These are phyloP conservation scores for Tolypocladium ovalisporum DNA, from an alignment of 2,329 filamentous ascomycete genomes.

Conservation along the genomic window DNA sequence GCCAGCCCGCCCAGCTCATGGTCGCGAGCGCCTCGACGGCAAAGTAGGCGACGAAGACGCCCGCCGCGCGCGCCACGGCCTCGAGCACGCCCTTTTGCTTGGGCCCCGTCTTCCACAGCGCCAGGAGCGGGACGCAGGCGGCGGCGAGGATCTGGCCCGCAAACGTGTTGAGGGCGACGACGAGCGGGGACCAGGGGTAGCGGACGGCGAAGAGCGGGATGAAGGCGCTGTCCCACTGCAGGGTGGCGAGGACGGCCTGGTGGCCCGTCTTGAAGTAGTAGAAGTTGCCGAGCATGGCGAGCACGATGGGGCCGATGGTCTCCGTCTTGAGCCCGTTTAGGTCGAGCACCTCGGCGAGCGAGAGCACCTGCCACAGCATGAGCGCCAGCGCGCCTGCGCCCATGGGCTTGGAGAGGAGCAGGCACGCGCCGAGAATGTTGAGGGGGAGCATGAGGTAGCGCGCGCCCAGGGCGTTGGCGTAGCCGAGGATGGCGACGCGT, in stretches of 20 bases:
- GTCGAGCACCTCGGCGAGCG: constrained; percentile 56
- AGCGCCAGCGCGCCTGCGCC: constrained; percentile 75
- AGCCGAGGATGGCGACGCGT: constrained; percentile 73
- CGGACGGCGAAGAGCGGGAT: constrained; percentile 71
- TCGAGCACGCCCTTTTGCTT: constrained; percentile 60
- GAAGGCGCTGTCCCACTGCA: constrained; percentile 96
- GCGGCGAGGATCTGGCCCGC: constrained; percentile 79
- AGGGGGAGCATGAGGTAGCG: constrained; percentile 78
- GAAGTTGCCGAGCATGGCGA: constrained; percentile 83
- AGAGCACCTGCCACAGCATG: constrained; percentile 80
- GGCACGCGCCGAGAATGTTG: constrained; percentile 65
- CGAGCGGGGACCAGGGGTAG: constrained; percentile 81
- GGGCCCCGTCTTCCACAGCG: constrained; percentile 81
- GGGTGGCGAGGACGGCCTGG: constrained; percentile 74
- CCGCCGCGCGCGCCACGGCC: constrained; percentile 58
- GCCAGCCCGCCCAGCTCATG: constrained; percentile 78
- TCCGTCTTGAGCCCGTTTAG: constrained; percentile 50
- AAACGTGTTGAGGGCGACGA: constrained; percentile 78
- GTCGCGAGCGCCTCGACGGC: constrained; percentile 75
- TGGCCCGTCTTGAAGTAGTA: constrained; percentile 98
- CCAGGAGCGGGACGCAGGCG: constrained; percentile 66
- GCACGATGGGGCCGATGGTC: constrained; percentile 71
- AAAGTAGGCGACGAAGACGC: constrained; percentile 70
- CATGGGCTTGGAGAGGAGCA: constrained; percentile 89
- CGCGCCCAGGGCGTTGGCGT: constrained; percentile 84